Evolutionary conservation across 352 stramenopile species (phyloP).

Genomic region (Globisporangium canariense): DNA sequence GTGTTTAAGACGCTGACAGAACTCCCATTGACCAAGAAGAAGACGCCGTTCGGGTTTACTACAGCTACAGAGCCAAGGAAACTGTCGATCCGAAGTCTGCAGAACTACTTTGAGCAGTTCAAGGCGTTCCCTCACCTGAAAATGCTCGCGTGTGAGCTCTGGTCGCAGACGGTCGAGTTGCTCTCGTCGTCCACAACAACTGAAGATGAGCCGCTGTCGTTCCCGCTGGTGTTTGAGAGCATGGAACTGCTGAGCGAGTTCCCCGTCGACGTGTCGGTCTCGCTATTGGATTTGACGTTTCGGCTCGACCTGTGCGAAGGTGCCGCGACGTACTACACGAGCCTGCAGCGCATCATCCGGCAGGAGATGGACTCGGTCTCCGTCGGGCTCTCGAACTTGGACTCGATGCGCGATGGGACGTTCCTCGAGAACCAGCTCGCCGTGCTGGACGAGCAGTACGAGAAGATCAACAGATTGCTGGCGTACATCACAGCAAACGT

Average conservation of each 20-base stretch:
- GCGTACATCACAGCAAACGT: slow-evolving; percentile 57
- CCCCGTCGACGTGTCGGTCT: slow-evolving; percentile 65
- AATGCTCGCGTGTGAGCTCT: slow-evolving; percentile 43
- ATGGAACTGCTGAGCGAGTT: slow-evolving; percentile 66
- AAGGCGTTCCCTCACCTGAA: slow-evolving; percentile 43
- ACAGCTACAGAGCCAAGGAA: slow-evolving; percentile 21
- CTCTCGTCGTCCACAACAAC: slow-evolving; percentile 14
- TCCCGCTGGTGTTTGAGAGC: slow-evolving; percentile 34
- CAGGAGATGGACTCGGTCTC: slow-evolving; percentile 66
- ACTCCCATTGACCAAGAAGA: slow-evolving; percentile 44
- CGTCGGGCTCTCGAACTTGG: slow-evolving; percentile 48
- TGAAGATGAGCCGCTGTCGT: slow-evolving; percentile 10
- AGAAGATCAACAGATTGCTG: slow-evolving; percentile 46
- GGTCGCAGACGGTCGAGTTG: slow-evolving; percentile 52
- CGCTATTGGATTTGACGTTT: slow-evolving; percentile 61
- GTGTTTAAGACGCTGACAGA: slow-evolving; percentile 58
- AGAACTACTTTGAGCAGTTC: slow-evolving; percentile 67
- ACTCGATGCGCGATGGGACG: slow-evolving; percentile 50
- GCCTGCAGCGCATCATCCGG: slow-evolving; percentile 59
- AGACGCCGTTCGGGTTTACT: slow-evolving; percentile 36
- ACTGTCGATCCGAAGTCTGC: slow-evolving; percentile 60
- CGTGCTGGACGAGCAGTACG: slow-evolving; percentile 51
- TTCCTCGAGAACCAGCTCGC: slow-evolving; percentile 56
- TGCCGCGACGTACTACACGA: slow-evolving; percentile 50
- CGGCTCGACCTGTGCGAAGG: slow-evolving; percentile 61